These are phyloP conservation scores for Suhomyces prunicola DNA, from an alignment of 805 yeast species.

Conservation along the genomic window DNA sequence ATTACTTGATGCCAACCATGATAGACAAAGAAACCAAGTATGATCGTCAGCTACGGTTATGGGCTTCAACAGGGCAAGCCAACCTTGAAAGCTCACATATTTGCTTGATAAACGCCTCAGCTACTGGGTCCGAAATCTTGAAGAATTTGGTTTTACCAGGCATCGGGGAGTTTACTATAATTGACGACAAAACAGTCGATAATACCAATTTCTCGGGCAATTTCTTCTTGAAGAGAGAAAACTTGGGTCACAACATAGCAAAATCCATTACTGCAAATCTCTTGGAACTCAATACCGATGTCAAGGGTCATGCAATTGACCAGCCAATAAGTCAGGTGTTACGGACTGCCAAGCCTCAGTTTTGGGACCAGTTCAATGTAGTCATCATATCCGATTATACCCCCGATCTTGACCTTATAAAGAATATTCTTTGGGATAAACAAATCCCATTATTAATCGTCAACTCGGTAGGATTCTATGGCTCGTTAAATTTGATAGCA, in stretches of 20 bases:
- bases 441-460: constrained; percentile 55
- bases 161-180: constrained; percentile 59
- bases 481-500: constrained; percentile 50
- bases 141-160: constrained; percentile 80
- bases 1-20: constrained; percentile 2
- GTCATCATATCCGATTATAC: constrained; percentile 41
- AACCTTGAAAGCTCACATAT: constrained; percentile 55
- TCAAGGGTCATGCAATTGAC: constrained; percentile 31
- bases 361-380: constrained; percentile 52
- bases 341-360: constrained; percentile 7
- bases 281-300: constrained; percentile 61
- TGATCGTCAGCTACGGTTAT: constrained; percentile 84
- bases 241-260: constrained; percentile 43
- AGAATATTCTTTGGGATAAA: constrained; percentile 38
- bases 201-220: constrained; percentile 51
- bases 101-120: constrained; percentile 55
- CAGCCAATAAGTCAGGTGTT: constrained; percentile 12
- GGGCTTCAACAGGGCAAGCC: constrained; percentile 79
- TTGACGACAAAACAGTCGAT: constrained; percentile 45
- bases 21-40: constrained; percentile 52
- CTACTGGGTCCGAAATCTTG: constrained; percentile 62
- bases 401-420: constrained; percentile 22
- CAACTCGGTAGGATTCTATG: constrained; percentile 62
- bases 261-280: constrained; percentile 39
- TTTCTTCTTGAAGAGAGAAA: constrained; percentile 53